phyloP scores from a whole-genome alignment of 208 protist genomes.

The Wallacemonas sp. region DNA sequence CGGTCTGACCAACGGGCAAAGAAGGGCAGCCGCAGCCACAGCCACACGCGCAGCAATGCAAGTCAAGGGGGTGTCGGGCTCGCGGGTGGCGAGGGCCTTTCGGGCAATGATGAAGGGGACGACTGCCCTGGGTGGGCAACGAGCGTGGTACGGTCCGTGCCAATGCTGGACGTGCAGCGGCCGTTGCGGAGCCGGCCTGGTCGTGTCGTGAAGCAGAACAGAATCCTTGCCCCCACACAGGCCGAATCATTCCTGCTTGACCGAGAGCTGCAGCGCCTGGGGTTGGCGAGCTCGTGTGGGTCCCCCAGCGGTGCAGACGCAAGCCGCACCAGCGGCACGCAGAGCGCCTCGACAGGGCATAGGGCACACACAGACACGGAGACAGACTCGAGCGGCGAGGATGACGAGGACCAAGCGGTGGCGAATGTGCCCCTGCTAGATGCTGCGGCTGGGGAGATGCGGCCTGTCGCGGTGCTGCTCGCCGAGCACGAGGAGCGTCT shows the following conservation, averaged over 20 bases:
- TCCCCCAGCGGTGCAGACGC: too few species aligned
- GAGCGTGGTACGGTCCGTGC: conserved; percentile 43
- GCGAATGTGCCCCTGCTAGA: conserved; percentile 14
- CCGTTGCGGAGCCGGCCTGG: conserved; percentile 60
- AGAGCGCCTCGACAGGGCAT: not conserved
- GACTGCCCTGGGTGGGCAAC: conserved; percentile 21
- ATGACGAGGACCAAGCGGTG: not conserved
- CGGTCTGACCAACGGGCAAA: not conserved
- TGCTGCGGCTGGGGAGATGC: conserved; percentile 15
- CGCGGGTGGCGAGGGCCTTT: not conserved
- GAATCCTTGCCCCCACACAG: conserved; percentile 38
- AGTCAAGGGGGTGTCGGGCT: too few species aligned
- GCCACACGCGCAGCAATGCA: too few species aligned
- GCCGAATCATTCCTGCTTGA: conserved; percentile 43
- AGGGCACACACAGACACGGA: not conserved
- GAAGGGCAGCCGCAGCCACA: conserved; percentile 18
- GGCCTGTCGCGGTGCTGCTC: conserved; percentile 49
- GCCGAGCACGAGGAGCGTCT: conserved; percentile 67
- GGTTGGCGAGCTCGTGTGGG: not conserved
- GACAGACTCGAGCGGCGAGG: not conserved
- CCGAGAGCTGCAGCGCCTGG: conserved; percentile 9
- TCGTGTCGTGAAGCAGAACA: conserved; percentile 52
- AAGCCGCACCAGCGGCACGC: too few species aligned
- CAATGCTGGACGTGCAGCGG: conserved; percentile 54
- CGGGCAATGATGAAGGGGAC: not conserved